Evolutionary conservation across 768 basidiomycete species (phyloP).

Genomic region (Termitomyces sp.): DNA sequence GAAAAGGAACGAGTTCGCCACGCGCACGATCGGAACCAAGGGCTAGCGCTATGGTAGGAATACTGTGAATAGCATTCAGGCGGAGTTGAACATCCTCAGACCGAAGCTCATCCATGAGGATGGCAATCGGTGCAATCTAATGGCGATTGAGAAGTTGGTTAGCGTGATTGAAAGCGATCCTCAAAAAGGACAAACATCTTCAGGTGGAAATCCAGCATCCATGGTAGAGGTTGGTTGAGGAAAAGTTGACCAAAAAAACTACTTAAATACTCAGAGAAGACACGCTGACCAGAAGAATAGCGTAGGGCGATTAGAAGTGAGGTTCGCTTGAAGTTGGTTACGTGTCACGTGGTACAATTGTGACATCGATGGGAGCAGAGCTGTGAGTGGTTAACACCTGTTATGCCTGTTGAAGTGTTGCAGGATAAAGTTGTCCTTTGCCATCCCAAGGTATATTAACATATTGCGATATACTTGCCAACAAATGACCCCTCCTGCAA

Average conservation of each 20-base stretch:
- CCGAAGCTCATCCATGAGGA: conserved; percentile 96
- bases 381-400: background rate
- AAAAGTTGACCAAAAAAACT: background rate
- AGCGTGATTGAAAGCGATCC: conserved; percentile 14
- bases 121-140: conserved; percentile 91
- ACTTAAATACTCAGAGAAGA: background rate
- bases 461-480: background rate
- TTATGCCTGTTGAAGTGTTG: conserved; percentile 56
- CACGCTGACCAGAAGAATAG: background rate
- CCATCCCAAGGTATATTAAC: conserved; percentile 56
- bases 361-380: background rate
- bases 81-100: conserved; percentile 97
- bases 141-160: conserved; percentile 11
- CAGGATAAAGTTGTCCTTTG: conserved; percentile 45
- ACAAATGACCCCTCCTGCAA: conserved; percentile 22
- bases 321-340: background rate
- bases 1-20: conserved; percentile 93
- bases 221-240: conserved; percentile 28
- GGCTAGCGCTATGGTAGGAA: conserved; percentile 97
- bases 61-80: conserved; percentile 93
- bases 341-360: background rate
- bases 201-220: conserved; percentile 63
- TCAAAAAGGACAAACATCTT: conserved; percentile 55
- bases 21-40: conserved; percentile 93
- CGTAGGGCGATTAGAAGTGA: no score